phyloP scores from a whole-genome alignment of 192 early-diverging fungal genomes.

The Backusella parvicylindrica region DNA sequence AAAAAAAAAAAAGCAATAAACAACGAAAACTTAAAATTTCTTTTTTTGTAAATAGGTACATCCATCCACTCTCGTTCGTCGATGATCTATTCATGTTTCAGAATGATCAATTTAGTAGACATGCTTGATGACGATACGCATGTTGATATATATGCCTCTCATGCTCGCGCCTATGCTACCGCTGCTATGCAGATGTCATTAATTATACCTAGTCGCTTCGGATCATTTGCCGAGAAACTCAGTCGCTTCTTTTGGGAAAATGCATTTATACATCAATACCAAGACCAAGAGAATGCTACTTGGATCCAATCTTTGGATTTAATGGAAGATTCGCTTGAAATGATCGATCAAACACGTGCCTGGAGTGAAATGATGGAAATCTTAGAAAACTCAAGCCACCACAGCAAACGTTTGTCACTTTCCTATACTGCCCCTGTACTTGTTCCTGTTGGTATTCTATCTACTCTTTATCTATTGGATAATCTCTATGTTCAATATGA shows the following conservation, averaged over 20 bases:
- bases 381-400: background rate
- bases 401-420: background rate
- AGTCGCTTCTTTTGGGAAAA: conserved; percentile 18
- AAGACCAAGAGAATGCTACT: conserved; percentile 1
- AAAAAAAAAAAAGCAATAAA: background rate
- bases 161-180: conserved; percentile 23
- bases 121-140: conserved; percentile 13
- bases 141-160: background rate
- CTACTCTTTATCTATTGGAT: conserved; percentile 9
- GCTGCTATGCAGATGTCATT: conserved; percentile 30
- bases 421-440: conserved; percentile 8
- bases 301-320: background rate
- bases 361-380: conserved; percentile 10
- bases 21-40: background rate
- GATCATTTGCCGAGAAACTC: conserved; percentile 4
- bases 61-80: background rate
- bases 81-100: conserved; percentile 23
- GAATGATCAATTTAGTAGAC: conserved; percentile 23
- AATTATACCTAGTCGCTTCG: background rate
- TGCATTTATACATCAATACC: background rate
- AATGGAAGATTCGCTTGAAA: background rate
- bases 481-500: conserved; percentile 13
- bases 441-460: conserved; percentile 11
- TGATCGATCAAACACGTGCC: background rate
- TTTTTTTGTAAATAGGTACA: background rate